These are phyloP conservation scores for Neonectria punicea DNA, from an alignment of 2,329 filamentous ascomycete genomes.

Conservation along the genomic window DNA sequence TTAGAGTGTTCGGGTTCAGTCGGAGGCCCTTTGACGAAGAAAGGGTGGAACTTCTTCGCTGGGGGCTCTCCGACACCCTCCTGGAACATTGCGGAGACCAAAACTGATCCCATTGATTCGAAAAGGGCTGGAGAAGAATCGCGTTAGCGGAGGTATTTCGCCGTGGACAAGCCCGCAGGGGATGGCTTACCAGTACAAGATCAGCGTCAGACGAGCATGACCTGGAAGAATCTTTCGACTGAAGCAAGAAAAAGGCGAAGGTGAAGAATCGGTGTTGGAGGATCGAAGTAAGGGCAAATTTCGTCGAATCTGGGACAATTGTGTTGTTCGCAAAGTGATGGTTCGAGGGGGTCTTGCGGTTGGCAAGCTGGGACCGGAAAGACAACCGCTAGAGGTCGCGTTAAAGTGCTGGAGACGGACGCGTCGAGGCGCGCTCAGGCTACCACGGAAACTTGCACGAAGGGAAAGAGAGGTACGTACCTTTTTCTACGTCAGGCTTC, in stretches of 20 bases:
- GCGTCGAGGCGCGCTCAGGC: constrained; percentile 35
- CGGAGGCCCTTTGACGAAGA: constrained; percentile 55
- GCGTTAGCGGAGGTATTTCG: constrained; percentile 9
- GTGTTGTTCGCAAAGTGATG: not conserved
- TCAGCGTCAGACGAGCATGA: constrained; percentile 35
- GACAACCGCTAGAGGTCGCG: constrained; percentile 34
- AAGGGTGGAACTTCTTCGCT: constrained; percentile 64
- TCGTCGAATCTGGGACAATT: not conserved
- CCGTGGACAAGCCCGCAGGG: not conserved
- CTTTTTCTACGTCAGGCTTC: constrained; percentile 38
- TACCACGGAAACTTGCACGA: not conserved
- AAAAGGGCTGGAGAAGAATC: constrained; percentile 17
- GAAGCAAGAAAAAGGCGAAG: not conserved
- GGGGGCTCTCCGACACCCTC: constrained; percentile 49
- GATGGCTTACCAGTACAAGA: constrained; percentile 20
- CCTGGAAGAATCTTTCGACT: not conserved
- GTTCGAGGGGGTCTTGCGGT: constrained; percentile 14
- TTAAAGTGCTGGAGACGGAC: constrained; percentile 38
- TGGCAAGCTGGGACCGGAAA: constrained; percentile 3
- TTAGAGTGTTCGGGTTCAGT: constrained; percentile 3
- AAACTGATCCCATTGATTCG: constrained; percentile 55
- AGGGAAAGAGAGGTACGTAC: constrained; percentile 30
- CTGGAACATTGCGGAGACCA: constrained; percentile 58
- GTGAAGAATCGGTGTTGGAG: not conserved
- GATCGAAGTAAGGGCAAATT: not conserved